phyloP scores from a whole-genome alignment of 2,329 filamentous ascomycete species.

The Trichophyton verrucosum region DNA sequence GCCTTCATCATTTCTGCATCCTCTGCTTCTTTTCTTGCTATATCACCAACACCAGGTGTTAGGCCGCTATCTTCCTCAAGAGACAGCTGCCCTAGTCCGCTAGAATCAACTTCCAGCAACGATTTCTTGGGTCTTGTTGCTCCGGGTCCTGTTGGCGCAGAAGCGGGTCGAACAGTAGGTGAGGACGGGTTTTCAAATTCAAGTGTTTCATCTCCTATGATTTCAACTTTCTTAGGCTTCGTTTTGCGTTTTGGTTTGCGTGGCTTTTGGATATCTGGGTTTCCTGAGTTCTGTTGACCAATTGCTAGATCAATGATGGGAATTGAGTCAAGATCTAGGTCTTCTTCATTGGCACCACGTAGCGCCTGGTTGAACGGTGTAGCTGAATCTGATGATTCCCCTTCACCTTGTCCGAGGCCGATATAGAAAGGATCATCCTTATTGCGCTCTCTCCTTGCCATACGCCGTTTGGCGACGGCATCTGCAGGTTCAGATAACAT shows the following conservation, averaged over 20 bases:
- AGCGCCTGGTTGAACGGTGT: slow-evolving; percentile 71
- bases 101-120: slow-evolving; percentile 77
- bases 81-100: slow-evolving; percentile 59
- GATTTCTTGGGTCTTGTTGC: slow-evolving; percentile 43
- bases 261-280: slow-evolving; percentile 24
- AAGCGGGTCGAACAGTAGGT: slow-evolving; percentile 42
- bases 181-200: slow-evolving; percentile 32
- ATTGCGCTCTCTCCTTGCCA: slow-evolving; percentile 68
- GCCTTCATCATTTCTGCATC: slow-evolving; percentile 82
- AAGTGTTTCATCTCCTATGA: slow-evolving; percentile 63
- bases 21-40: slow-evolving; percentile 58
- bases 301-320: slow-evolving; percentile 89
- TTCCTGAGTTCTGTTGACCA: slow-evolving; percentile 29
- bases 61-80: slow-evolving; percentile 43
- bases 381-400: slow-evolving; percentile 47
- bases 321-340: slow-evolving; percentile 84
- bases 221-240: slow-evolving; percentile 50
- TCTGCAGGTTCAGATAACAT: slow-evolving; percentile 53
- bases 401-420: slow-evolving; percentile 29
- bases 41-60: slow-evolving; percentile 35
- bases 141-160: slow-evolving; percentile 20
- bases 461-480: slow-evolving; percentile 59
- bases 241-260: slow-evolving; percentile 23
- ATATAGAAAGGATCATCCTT: slow-evolving; percentile 97
- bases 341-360: slow-evolving; percentile 58